phyloP scores from a whole-genome alignment of 257 asterid species.

The Cordia subcordata region DNA sequence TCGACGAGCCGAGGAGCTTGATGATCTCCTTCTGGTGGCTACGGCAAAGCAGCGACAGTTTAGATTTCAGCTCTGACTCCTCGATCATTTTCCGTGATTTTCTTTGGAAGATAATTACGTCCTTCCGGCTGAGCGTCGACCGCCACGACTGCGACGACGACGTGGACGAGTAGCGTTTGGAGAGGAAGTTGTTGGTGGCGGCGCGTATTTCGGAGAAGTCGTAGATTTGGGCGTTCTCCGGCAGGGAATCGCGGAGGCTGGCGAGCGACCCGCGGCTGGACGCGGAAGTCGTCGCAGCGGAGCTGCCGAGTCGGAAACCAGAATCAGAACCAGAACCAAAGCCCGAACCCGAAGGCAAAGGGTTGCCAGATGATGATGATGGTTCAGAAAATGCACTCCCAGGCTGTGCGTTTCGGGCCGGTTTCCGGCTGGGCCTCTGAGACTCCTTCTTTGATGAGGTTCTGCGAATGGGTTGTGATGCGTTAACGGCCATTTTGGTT shows the following conservation, averaged over 20 bases:
- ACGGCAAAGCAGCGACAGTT: constrained; percentile 51
- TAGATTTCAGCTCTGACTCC: constrained; percentile 36
- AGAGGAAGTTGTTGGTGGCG: constrained; percentile 89
- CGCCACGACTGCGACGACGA: constrained; percentile 96
- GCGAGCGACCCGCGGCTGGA: constrained; percentile 53
- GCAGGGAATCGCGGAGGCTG: constrained; percentile 54
- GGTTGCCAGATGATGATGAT: constrained; percentile 12
- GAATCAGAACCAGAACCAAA: constrained; percentile 20
- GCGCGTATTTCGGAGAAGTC: constrained; percentile 79
- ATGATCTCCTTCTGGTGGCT: constrained; percentile 73
- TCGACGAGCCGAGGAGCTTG: constrained; percentile 69
- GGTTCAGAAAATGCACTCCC: constrained; percentile 1
- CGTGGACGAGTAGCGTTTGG: constrained; percentile 61
- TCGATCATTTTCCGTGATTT: constrained; percentile 46
- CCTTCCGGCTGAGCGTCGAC: constrained; percentile 52
- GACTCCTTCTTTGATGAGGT: background rate
- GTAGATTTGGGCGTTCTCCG: constrained; percentile 56
- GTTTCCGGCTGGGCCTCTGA: background rate
- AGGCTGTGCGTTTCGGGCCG: constrained; percentile 1
- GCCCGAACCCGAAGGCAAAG: constrained; percentile 14
- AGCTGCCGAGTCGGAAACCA: constrained; percentile 38
- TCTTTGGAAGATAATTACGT: constrained; percentile 71
- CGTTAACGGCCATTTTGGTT: constrained; percentile 34
- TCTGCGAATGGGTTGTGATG: constrained; percentile 21
- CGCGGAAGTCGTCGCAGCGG: constrained; percentile 56